A percentile compares a stretch with the other conserved stretches of the same genome.
These are phyloP conservation scores for Tuber microsphaerosporum DNA, from an alignment of 495 filamentous ascomycete species.

Conservation along the genomic window DNA sequence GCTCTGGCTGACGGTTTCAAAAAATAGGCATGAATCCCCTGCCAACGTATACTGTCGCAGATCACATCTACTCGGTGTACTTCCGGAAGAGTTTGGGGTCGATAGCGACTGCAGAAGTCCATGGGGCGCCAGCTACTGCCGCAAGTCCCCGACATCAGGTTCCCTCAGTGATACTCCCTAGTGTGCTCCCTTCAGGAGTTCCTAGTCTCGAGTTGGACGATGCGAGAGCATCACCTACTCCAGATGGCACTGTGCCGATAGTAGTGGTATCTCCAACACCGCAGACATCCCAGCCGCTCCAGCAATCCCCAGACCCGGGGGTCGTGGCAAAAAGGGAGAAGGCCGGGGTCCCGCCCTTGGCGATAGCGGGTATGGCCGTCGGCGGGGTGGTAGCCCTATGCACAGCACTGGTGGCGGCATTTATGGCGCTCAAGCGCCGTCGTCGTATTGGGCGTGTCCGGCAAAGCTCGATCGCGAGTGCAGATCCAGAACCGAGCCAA, in stretches of 20 bases:
- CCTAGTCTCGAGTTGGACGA: background rate
- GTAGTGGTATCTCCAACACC: background rate
- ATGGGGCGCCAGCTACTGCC: background rate
- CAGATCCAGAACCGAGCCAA: slow-evolving; percentile 8
- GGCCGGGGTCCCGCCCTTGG: slow-evolving; percentile 9
- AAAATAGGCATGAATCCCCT: background rate
- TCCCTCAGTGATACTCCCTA: background rate
- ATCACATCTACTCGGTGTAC: slow-evolving; percentile 21
- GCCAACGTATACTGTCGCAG: slow-evolving; percentile 29
- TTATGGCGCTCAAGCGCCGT: slow-evolving; percentile 24
- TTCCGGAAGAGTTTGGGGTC: slow-evolving; percentile 10
- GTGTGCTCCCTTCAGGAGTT: background rate
- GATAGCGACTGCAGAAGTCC: background rate
- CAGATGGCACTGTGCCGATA: background rate
- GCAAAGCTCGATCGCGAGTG: slow-evolving; percentile 20
- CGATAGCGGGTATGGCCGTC: slow-evolving; percentile 22
- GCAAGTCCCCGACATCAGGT: background rate
- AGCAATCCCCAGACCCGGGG: background rate
- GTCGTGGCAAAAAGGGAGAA: background rate
- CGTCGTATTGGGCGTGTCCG: slow-evolving; percentile 20
- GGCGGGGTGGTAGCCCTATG: slow-evolving; percentile 20
- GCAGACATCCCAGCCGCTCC: slow-evolving; percentile 6
- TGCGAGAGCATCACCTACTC: background rate
- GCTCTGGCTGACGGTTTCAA: background rate
- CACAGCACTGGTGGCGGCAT: slow-evolving; percentile 14